Conservation (phyloP, 2,329 filamentous ascomycete species). For the Bipolaris bicolor region DNA sequence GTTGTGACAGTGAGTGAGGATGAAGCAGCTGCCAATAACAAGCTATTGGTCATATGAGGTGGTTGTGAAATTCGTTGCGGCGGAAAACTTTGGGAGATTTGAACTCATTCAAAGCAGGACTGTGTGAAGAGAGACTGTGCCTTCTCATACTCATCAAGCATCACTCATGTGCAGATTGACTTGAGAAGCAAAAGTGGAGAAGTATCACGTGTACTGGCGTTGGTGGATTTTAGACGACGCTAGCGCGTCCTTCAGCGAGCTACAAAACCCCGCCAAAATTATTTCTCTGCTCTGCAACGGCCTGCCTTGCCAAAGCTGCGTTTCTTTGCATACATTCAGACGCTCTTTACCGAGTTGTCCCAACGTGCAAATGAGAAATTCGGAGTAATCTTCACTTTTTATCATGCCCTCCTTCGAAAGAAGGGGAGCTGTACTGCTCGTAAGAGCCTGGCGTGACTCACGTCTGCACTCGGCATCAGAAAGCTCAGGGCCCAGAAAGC, state of each 20-base stretch:
- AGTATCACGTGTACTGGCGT: slow-evolving; percentile 7
- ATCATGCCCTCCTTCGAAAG: slow-evolving; percentile 47
- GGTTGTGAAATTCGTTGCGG: too few species aligned
- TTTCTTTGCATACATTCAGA: slow-evolving; percentile 90
- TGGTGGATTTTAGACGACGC: slow-evolving; percentile 17
- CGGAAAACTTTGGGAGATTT: too few species aligned
- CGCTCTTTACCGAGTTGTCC: slow-evolving; percentile 43
- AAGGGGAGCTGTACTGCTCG: slow-evolving; percentile 68
- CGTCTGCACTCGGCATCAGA: slow-evolving; percentile 91
- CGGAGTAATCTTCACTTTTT: slow-evolving; percentile 86
- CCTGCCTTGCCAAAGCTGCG: slow-evolving; percentile 89
- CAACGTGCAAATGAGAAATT: slow-evolving; percentile 91
- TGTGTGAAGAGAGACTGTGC: not conserved
- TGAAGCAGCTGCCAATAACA: not conserved
- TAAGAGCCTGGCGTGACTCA: slow-evolving; percentile 84
- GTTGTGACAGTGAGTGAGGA: not conserved
- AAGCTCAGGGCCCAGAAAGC: slow-evolving; percentile 69
- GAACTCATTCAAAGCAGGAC: too few species aligned
- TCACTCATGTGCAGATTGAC: not conserved
- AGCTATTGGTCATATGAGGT: too few species aligned
- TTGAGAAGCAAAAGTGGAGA: not conserved
- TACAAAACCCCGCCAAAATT: slow-evolving; percentile 47
- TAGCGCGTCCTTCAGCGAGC: slow-evolving; percentile 31
- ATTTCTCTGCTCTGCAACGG: slow-evolving; percentile 64
- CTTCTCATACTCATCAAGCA: not conserved